phyloP scores from a whole-genome alignment of 352 stramenopile species.

The Globisporangium cystogenes region DNA sequence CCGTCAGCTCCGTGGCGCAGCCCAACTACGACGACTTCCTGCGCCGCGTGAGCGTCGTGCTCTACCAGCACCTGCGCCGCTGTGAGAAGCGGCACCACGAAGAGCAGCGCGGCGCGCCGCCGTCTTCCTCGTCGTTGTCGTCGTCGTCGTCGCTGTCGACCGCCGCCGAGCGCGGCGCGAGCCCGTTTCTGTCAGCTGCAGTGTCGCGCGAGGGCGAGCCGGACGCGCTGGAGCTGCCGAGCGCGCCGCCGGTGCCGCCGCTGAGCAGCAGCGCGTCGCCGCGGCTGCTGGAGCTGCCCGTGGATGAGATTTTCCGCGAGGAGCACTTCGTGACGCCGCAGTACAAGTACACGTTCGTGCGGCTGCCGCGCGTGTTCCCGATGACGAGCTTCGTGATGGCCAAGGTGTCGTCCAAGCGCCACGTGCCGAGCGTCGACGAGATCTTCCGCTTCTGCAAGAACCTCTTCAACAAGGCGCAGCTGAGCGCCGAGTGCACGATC shows the following conservation, averaged over 20 bases:
- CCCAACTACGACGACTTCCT: conserved; percentile 91
- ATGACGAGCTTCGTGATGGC: conserved; percentile 80
- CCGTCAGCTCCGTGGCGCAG: conserved; percentile 77
- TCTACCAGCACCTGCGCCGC: conserved; percentile 87
- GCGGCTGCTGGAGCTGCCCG: conserved; percentile 57
- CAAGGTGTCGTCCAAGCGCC: conserved; percentile 75
- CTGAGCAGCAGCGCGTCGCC: conserved; percentile 47
- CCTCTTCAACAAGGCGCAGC: conserved; percentile 95
- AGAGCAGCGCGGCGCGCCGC: conserved; percentile 28
- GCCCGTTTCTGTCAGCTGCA: conserved; percentile 7
- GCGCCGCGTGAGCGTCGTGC: conserved; percentile 80
- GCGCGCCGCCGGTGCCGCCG: neutral
- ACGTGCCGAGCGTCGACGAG: conserved; percentile 88
- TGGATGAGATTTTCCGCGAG: conserved; percentile 84
- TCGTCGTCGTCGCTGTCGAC: neutral
- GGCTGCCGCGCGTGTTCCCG: conserved; percentile 62
- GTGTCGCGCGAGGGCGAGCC: conserved; percentile 8
- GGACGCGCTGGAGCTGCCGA: conserved; percentile 7
- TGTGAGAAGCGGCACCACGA: conserved; percentile 80
- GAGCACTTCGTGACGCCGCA: conserved; percentile 87
- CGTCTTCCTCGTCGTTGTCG: neutral
- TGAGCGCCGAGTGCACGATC: conserved; percentile 98
- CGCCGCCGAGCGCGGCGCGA: conserved; percentile 8
- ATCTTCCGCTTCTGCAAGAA: conserved; percentile 92
- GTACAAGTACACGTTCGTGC: conserved; percentile 86